Conservation (phyloP, 495 filamentous ascomycete species). For the Podospora appendiculata region DNA sequence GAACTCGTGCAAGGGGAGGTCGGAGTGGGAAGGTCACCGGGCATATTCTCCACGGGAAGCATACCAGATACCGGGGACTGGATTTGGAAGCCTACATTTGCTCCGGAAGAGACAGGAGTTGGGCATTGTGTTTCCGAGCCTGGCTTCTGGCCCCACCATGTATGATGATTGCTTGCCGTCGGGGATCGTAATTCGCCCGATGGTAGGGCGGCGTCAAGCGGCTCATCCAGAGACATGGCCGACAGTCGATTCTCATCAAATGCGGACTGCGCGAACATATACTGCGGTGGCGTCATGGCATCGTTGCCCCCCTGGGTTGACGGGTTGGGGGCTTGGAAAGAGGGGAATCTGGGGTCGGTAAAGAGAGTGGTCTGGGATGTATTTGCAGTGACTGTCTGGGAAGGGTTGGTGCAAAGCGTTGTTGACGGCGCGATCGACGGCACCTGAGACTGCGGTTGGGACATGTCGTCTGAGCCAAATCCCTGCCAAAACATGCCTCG, state of each 20-base stretch:
- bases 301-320: conserved; percentile 1
- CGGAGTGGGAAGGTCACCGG: conserved; percentile 5
- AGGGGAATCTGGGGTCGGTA: background rate
- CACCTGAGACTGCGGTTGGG: conserved; percentile 13
- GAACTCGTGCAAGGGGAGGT: conserved; percentile 6
- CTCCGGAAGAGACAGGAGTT: conserved; percentile 7
- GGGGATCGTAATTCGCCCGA: conserved; percentile 3
- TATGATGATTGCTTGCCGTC: conserved; percentile 1
- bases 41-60: too few relatives aligned
- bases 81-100: conserved; percentile 2
- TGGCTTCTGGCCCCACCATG: conserved; percentile 16
- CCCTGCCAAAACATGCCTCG: conserved; percentile 18
- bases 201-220: conserved; percentile 5
- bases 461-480: conserved; percentile 8
- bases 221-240: conserved; percentile 21
- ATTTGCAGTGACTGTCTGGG: conserved; percentile 16
- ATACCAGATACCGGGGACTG: conserved; percentile 1
- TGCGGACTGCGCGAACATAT: conserved; percentile 9
- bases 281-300: conserved; percentile 6
- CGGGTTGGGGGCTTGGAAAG: conserved; percentile 4
- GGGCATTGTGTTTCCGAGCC: conserved; percentile 6
- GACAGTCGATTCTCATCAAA: conserved; percentile 5
- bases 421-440: conserved; percentile 17
- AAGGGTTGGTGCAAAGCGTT: conserved; percentile 9
- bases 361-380: conserved; percentile 23